These are phyloP conservation scores for Fraxinus nigra DNA, from an alignment of 305 asterid species.

Conservation along the genomic window DNA sequence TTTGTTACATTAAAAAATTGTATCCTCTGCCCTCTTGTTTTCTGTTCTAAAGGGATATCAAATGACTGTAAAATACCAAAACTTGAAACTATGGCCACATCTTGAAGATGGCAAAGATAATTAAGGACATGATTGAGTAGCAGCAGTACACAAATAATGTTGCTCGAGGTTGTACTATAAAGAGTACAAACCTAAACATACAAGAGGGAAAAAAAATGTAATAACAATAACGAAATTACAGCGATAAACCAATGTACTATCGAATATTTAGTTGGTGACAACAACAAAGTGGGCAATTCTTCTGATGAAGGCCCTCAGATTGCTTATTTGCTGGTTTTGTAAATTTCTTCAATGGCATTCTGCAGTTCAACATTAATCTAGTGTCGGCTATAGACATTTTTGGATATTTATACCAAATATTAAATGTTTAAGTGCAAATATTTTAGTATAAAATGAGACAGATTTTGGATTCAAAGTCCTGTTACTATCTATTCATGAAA, in stretches of 20 bases:
- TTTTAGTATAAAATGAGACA: neutral
- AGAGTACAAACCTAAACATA: neutral
- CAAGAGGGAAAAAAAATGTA: neutral
- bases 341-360: slow-evolving; percentile 54
- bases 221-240: neutral
- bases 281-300: neutral
- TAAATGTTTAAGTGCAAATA: neutral
- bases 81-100: neutral
- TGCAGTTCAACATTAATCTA: slow-evolving; percentile 33
- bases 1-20: too few species aligned
- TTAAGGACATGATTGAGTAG: neutral
- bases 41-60: neutral
- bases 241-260: neutral
- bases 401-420: neutral
- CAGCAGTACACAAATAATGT: neutral
- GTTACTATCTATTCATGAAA: neutral
- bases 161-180: neutral
- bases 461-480: too few species aligned
- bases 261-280: neutral
- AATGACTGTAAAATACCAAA: neutral
- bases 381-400: slow-evolving; percentile 11
- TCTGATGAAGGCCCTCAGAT: slow-evolving; percentile 4
- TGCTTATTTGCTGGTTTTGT: slow-evolving; percentile 48
- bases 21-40: neutral
- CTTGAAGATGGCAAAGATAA: neutral